Evolutionary conservation across 352 stramenopile genomes (phyloP).

Genomic region (Pythium aristosporum): DNA sequence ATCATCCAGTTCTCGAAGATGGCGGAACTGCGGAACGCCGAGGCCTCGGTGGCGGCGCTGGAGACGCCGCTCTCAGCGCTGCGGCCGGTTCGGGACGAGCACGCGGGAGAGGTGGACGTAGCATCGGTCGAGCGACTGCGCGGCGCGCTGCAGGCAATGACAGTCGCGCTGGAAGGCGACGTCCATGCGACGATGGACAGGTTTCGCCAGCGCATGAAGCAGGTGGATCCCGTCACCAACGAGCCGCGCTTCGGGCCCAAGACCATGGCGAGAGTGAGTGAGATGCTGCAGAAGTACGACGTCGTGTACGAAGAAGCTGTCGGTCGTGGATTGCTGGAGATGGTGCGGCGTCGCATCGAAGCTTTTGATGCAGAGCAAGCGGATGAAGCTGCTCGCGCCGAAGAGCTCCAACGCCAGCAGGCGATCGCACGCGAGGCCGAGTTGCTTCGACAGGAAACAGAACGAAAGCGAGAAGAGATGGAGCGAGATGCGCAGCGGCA

Average conservation of each 20-base stretch:
- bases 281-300: constrained; percentile 55
- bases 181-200: constrained; percentile 42
- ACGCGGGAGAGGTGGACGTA: background rate
- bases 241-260: constrained; percentile 73
- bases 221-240: constrained; percentile 74
- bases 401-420: constrained; percentile 14
- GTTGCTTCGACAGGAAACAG: constrained; percentile 16
- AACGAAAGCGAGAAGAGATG: constrained; percentile 5
- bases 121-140: constrained; percentile 8
- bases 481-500: constrained; percentile 22
- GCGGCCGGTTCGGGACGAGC: constrained; percentile 6
- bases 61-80: constrained; percentile 39
- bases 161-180: constrained; percentile 35
- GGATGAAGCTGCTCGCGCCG: constrained; percentile 19
- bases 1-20: constrained; percentile 23
- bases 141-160: constrained; percentile 1
- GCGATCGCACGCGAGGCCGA: constrained; percentile 16
- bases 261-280: constrained; percentile 65
- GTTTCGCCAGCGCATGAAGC: constrained; percentile 46
- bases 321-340: constrained; percentile 9
- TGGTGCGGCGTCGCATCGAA: constrained; percentile 1
- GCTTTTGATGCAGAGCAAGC: constrained; percentile 24
- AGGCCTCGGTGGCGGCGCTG: constrained; percentile 39
- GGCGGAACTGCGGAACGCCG: constrained; percentile 55
- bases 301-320: constrained; percentile 33